Evolutionary conservation across 768 basidiomycete genomes (phyloP), one percentile per base, ranked within the genome.

Genomic region (Tylopilus intermedius): DNA sequence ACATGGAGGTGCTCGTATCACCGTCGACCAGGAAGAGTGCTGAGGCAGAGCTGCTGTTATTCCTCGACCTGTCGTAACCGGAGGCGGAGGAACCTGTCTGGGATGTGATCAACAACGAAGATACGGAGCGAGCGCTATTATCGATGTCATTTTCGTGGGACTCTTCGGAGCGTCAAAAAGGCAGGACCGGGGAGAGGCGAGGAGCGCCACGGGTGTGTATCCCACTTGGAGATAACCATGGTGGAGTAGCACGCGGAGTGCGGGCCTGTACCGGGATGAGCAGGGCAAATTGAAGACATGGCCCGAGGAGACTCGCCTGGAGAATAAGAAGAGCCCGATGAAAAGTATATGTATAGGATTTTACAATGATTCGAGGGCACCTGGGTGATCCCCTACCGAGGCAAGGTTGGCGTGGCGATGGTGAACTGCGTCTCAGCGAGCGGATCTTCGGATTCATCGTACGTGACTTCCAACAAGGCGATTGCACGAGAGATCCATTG

Each of bases 391-490:
- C 11, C 73, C 70, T 3, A 0, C 84, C 74, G n/a, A 95, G 71
- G 86, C 96, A 7, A 92, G 72, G 53, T 88, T 95, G 22, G 81
- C 73, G 57, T 94, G 88, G 0, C 90, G 37, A 93, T 81, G 5
- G 80, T 82, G 62, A 87, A 99, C 49, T 80, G 84, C 45, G 76
- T 72, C 68, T 97, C 96, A 10, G 91, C 81, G 21, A 75, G 71
- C 1, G 84, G 69, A 49, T 91, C 86, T 67, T 99, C 96, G 13
- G 80, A 49, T 91, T 87, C 83, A 66, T 99, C 96, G 71, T 96
- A 99, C 24, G 79, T 77, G 2, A 81, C 77, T 67, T 98, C 95
- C n/a, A 98, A 72, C 10, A 93, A 74, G 4, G 68, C 54, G 13
- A 91, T 89, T 1, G 88, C 83, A 27, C 76, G 77, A 30, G 74